Percentiles rank a stretch among this genome's conserved stretches.
Conservation (phyloP, 2,329 filamentous ascomycete species). For the Monosporascus cannonballus region DNA sequence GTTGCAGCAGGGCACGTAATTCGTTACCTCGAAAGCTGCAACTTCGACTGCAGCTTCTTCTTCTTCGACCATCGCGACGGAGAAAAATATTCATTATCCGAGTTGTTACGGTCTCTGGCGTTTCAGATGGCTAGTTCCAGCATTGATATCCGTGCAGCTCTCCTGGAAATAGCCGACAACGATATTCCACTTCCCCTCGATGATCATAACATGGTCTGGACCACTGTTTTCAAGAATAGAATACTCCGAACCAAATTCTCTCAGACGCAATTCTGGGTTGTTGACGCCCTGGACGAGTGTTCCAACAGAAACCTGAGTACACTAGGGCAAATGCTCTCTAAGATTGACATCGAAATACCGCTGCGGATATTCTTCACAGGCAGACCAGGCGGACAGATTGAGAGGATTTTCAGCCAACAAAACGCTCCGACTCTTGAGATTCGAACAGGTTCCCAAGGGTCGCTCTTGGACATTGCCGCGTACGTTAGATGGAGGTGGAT, state of each 20-base stretch:
- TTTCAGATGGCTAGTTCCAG: conserved; percentile 18
- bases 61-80: conserved; percentile 22
- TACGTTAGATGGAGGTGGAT: conserved; percentile 8
- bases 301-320: conserved; percentile 2
- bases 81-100: conserved; percentile 2
- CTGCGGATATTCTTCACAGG: conserved; percentile 17
- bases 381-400: conserved; percentile 13
- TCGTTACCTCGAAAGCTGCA: conserved; percentile 13
- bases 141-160: conserved; percentile 10
- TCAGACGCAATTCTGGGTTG: conserved; percentile 17
- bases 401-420: conserved; percentile 12
- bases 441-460: conserved; percentile 11
- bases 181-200: conserved; percentile 7
- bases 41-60: conserved; percentile 19
- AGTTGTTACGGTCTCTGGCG: conserved; percentile 13
- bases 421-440: conserved; percentile 7
- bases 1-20: conserved; percentile 19
- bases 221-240: conserved; percentile 12
- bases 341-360: conserved; percentile 7
- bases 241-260: conserved; percentile 11
- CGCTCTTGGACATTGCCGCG: conserved; percentile 13
- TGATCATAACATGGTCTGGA: conserved; percentile 16
- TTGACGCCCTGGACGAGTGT: conserved; percentile 18
- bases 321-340: conserved; percentile 11
- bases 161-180: conserved; percentile 13